phyloP scores from a whole-genome alignment of 345 rosid genomes.

The Brassica cretica region DNA sequence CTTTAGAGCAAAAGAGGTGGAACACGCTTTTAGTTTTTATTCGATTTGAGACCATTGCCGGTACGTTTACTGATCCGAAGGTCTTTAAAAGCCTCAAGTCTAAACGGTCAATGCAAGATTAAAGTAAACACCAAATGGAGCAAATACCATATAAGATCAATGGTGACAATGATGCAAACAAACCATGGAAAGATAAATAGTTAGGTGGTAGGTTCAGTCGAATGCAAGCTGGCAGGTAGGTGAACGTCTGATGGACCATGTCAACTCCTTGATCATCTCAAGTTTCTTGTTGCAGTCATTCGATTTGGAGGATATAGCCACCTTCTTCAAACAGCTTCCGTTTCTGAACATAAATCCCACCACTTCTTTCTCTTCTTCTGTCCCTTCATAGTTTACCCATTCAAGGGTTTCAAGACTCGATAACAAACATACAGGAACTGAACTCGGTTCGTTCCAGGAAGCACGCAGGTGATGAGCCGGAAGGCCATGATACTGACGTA shows the following conservation, averaged over 20 bases:
- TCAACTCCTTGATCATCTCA: not conserved
- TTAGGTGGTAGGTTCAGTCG: not conserved
- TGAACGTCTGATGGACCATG: not conserved
- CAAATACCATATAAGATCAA: not conserved
- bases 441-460: conserved; percentile 1
- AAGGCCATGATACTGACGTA: not conserved
- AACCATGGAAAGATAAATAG: not conserved
- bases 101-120: not conserved
- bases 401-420: conserved; percentile 11
- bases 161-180: not conserved
- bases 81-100: not conserved
- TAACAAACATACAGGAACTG: not conserved
- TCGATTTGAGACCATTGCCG: not conserved
- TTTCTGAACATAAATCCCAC: not conserved
- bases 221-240: not conserved
- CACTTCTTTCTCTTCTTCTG: conserved; percentile 5
- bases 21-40: not conserved
- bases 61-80: not conserved
- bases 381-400: not conserved
- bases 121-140: not conserved
- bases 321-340: not conserved
- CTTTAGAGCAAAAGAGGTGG: not conserved
- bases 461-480: not conserved
- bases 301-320: not conserved
- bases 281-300: not conserved